These are phyloP conservation scores for Lichtheimia ramosa DNA, from an alignment of 371 early-diverging fungal species.

Conservation along the genomic window DNA sequence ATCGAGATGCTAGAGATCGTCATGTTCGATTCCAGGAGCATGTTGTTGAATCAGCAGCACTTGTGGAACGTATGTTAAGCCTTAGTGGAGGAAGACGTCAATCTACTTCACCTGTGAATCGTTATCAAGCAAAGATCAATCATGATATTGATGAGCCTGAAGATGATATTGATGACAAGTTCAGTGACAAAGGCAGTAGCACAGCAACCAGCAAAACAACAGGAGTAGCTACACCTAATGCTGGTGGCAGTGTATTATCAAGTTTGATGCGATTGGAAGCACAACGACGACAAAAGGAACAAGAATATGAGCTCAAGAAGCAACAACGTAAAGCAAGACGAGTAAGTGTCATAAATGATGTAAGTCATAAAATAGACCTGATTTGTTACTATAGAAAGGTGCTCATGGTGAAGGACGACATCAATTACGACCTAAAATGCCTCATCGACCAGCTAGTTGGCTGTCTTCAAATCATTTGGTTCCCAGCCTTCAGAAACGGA, in stretches of 20 bases:
- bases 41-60: conserved; percentile 41
- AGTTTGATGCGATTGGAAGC: conserved; percentile 46
- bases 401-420: too few species aligned
- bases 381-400: too few species aligned
- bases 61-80: conserved; percentile 43
- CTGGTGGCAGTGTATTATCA: conserved; percentile 38
- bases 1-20: conserved; percentile 39
- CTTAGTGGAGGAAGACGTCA: neutral
- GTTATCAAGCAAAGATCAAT: too few species aligned
- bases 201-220: too few species aligned
- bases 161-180: too few species aligned
- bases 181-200: too few species aligned
- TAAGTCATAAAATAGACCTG: conserved; percentile 10
- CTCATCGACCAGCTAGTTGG: conserved; percentile 45
- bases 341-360: neutral
- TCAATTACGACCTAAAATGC: conserved; percentile 24
- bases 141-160: too few species aligned
- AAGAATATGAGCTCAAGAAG: conserved; percentile 4
- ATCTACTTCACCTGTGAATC: too few species aligned
- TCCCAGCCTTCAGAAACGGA: conserved; percentile 40
- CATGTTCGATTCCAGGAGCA: conserved; percentile 50
- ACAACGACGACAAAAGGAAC: conserved; percentile 16
- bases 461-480: conserved; percentile 43
- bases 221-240: too few species aligned
- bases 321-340: conserved; percentile 14